Percentiles rank a stretch among this genome's conserved stretches.
Evolutionary conservation across 345 rosid species (phyloP).

Genomic region (Bruguiera sexangula): DNA sequence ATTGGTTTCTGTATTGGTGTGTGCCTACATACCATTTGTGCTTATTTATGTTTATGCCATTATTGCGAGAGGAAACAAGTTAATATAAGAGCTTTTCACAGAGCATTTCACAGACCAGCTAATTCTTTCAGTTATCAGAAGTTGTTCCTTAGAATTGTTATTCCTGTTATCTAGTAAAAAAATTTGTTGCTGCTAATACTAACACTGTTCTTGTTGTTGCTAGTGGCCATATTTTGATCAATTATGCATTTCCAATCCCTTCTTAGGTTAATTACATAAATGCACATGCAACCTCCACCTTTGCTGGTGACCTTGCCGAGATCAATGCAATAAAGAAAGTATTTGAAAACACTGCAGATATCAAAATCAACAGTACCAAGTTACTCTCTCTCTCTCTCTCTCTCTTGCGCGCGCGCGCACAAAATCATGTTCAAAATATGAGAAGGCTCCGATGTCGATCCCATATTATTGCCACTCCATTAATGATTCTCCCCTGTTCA

Average conservation of each 20-base stretch:
- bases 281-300: slow-evolving; percentile 96
- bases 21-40: background rate
- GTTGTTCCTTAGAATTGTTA: background rate
- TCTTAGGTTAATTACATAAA: slow-evolving; percentile 92
- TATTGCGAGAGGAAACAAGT: background rate
- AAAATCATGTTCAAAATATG: slow-evolving; percentile 3
- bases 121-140: background rate
- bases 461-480: background rate
- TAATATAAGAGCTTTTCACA: background rate
- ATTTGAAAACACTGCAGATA: slow-evolving; percentile 71
- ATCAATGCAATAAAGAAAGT: slow-evolving; percentile 94
- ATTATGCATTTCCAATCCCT: slow-evolving; percentile 11
- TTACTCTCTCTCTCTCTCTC: slow-evolving; percentile 33
- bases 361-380: slow-evolving; percentile 98
- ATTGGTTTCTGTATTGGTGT: background rate
- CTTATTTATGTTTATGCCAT: background rate
- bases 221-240: background rate
- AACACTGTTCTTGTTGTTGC: background rate
- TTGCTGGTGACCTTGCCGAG: slow-evolving; percentile 99
- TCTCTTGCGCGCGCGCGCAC: background rate
- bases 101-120: background rate
- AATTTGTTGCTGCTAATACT: background rate
- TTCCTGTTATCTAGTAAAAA: background rate
- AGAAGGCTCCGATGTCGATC: background rate
- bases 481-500: slow-evolving; percentile 5